Conservation (phyloP, 1,284 basidiomycete genomes). For the Laetiporus sulphureus region DNA sequence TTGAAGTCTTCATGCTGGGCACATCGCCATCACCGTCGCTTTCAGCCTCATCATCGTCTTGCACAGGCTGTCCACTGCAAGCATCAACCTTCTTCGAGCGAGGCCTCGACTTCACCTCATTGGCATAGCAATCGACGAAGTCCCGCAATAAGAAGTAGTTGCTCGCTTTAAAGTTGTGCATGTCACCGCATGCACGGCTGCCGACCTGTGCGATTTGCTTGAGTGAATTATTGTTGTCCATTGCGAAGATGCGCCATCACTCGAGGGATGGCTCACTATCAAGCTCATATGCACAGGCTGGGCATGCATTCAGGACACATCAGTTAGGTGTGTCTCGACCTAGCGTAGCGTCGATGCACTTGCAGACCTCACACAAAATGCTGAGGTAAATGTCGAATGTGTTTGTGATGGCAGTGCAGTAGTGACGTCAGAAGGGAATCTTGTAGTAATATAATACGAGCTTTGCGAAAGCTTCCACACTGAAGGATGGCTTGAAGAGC, state of each 20-base stretch:
- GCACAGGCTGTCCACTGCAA: too few species aligned
- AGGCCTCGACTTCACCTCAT: constrained; percentile 21
- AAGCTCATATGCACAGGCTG: constrained; percentile 20
- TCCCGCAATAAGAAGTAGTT: constrained; percentile 19
- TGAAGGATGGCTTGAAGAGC: constrained; percentile 22
- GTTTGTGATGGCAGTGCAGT: constrained; percentile 14
- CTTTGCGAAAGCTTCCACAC: constrained; percentile 20
- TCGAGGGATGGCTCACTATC: constrained; percentile 18
- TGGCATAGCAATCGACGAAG: constrained; percentile 24
- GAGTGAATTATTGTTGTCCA: constrained; percentile 31
- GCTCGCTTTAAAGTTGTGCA: constrained; percentile 9
- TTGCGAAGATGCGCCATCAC: constrained; percentile 15
- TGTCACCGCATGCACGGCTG: constrained; percentile 12
- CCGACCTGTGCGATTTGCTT: constrained; percentile 19
- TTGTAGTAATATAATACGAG: constrained; percentile 7
- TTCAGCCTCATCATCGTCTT: too few species aligned
- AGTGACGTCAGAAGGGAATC: constrained; percentile 10
- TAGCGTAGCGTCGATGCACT: constrained; percentile 15
- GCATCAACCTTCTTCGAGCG: too few species aligned
- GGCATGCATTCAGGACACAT: constrained; percentile 24
- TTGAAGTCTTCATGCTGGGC: too few species aligned
- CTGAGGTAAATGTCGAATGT: constrained; percentile 27
- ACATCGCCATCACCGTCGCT: too few species aligned
- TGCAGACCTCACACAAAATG: constrained; percentile 12
- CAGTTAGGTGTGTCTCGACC: constrained; percentile 18